Conservation (phyloP, 2,329 filamentous ascomycete species). For the Penicillium griseofulvum region DNA sequence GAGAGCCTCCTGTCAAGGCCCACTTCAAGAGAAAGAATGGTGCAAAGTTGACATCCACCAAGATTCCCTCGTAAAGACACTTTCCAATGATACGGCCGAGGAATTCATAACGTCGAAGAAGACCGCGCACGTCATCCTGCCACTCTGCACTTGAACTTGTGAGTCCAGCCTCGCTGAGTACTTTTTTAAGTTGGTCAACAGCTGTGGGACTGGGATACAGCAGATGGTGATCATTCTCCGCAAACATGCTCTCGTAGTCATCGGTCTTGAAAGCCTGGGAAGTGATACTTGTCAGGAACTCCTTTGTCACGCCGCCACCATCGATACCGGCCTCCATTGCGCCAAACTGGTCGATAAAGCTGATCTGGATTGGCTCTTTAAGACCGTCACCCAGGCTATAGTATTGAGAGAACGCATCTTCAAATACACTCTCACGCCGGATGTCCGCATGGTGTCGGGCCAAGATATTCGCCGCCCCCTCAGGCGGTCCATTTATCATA, state of each 20-base stretch:
- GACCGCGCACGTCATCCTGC: conserved; percentile 55
- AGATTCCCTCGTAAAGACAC: conserved; percentile 93
- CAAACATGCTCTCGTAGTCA: conserved; percentile 64
- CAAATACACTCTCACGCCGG: conserved; percentile 72
- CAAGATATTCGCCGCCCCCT: conserved; percentile 39
- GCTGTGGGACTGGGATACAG: conserved; percentile 83
- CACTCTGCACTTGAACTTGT: conserved; percentile 56
- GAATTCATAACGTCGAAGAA: conserved; percentile 81
- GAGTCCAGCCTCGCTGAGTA: conserved; percentile 53
- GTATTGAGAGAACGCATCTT: conserved; percentile 81
- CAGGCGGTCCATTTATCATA: conserved; percentile 41
- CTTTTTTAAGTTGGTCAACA: conserved; percentile 65
- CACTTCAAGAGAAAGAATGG: conserved; percentile 96
- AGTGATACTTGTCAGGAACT: conserved; percentile 88
- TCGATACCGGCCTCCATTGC: conserved; percentile 90
- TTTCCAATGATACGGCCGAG: conserved; percentile 91
- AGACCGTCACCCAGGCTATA: conserved; percentile 76
- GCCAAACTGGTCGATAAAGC: conserved; percentile 89
- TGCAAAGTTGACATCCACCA: conserved; percentile 89
- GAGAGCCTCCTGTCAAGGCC: conserved; percentile 69
- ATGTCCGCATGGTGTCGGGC: conserved; percentile 74
- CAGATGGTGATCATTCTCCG: conserved; percentile 79
- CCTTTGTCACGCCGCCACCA: conserved; percentile 94
- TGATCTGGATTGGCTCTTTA: conserved; percentile 95
- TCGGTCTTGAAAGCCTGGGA: conserved; percentile 73